These are phyloP conservation scores for Aphanomyces stellatus DNA, from an alignment of 352 stramenopile genomes.

Conservation along the genomic window DNA sequence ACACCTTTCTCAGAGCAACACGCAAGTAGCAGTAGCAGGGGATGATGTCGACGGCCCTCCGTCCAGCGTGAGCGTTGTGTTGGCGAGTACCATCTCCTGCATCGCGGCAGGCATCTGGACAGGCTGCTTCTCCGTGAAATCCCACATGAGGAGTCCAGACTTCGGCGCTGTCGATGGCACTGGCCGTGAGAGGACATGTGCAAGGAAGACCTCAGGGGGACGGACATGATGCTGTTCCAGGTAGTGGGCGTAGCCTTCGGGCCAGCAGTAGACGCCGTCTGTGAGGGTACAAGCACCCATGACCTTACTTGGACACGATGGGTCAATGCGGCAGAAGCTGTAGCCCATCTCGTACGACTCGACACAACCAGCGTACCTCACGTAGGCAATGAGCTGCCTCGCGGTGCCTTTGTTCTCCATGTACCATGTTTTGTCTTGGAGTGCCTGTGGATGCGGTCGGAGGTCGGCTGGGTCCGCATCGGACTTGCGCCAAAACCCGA, in stretches of 20 bases:
- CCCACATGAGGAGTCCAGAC: slow-evolving; percentile 41
- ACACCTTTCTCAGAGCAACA: too few species aligned
- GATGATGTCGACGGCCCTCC: not conserved
- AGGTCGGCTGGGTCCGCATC: slow-evolving; percentile 18
- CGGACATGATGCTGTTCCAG: slow-evolving; percentile 51
- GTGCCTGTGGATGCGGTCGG: slow-evolving; percentile 34
- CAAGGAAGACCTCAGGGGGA: slow-evolving; percentile 45
- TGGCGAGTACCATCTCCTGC: slow-evolving; percentile 51
- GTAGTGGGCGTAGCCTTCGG: slow-evolving; percentile 73
- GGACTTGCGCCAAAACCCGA: slow-evolving; percentile 41
- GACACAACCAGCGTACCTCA: slow-evolving; percentile 44
- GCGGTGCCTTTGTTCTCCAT: slow-evolving; percentile 21
- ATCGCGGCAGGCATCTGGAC: slow-evolving; percentile 44
- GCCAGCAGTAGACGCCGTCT: slow-evolving; percentile 68
- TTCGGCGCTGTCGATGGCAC: slow-evolving; percentile 25
- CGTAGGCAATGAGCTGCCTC: slow-evolving; percentile 40
- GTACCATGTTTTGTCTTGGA: slow-evolving; percentile 53
- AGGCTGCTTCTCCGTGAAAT: slow-evolving; percentile 27
- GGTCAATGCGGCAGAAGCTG: slow-evolving; percentile 62
- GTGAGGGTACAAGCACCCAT: slow-evolving; percentile 73
- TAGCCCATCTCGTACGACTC: slow-evolving; percentile 76
- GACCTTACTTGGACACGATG: slow-evolving; percentile 34
- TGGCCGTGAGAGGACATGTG: slow-evolving; percentile 37
- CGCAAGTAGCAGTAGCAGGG: too few species aligned
- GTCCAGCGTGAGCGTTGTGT: slow-evolving; percentile 35